Conservation (phyloP, 331 rosid species). For the Malus hybrid region DNA sequence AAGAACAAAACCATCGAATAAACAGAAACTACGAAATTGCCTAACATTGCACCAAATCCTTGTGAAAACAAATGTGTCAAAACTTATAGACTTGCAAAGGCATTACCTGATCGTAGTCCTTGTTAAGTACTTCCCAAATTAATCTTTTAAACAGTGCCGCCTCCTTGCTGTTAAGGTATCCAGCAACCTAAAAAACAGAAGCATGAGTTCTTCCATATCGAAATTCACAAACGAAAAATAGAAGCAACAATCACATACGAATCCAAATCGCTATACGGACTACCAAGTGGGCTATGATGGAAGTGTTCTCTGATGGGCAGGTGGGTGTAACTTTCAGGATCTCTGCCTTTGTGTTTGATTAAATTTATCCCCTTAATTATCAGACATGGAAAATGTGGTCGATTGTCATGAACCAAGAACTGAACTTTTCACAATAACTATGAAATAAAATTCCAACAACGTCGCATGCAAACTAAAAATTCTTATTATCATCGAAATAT, state of each 20-base stretch:
- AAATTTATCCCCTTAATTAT: neutral
- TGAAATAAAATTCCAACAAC: neutral
- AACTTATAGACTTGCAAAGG: neutral
- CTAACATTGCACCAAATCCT: neutral
- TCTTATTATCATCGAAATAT: neutral
- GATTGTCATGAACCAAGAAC: neutral
- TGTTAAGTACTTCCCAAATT: constrained; percentile 18
- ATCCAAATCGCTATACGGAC: neutral
- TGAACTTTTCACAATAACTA: neutral
- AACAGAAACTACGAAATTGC: neutral
- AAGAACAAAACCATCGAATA: neutral
- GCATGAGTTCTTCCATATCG: neutral
- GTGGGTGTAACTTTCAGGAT: neutral
- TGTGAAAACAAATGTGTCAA: neutral
- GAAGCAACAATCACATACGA: neutral
- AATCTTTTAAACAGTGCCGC: constrained; percentile 6
- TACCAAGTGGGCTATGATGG: neutral
- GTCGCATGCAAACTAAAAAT: neutral
- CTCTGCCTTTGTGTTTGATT: neutral
- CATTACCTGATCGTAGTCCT: constrained; percentile 5
- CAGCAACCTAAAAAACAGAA: neutral
- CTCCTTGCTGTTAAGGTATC: constrained; percentile 14
- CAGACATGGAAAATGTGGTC: neutral
- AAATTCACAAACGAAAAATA: neutral
- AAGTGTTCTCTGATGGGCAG: neutral